A percentile compares a stretch with the other conserved stretches of the same genome.
Evolutionary conservation across 345 rosid species (phyloP).

Genomic region (Orychophragmus violaceus): DNA sequence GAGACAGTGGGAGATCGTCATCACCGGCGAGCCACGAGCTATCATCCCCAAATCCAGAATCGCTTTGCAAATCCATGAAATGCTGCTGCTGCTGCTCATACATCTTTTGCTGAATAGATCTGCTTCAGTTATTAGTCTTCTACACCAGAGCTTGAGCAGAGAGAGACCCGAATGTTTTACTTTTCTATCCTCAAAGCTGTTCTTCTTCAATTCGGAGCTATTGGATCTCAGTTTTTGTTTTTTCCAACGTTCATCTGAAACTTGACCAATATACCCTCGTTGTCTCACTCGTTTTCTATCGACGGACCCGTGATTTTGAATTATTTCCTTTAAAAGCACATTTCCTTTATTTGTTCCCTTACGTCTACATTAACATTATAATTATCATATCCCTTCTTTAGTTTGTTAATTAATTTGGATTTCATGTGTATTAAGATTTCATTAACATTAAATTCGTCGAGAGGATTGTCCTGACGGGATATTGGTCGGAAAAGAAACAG

Average conservation of each 20-base stretch:
- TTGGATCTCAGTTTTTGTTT: conserved; percentile 15
- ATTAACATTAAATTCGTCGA: background rate
- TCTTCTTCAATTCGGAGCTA: conserved; percentile 11
- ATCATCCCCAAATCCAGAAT: conserved; percentile 54
- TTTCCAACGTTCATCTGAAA: conserved; percentile 30
- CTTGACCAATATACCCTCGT: conserved; percentile 23
- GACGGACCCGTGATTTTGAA: background rate
- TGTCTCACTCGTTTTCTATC: background rate
- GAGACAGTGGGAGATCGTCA: conserved; percentile 37
- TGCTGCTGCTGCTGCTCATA: conserved; percentile 58
- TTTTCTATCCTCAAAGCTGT: background rate
- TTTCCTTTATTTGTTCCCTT: conserved; percentile 3
- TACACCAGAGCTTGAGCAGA: conserved; percentile 9
- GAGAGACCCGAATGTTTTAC: background rate
- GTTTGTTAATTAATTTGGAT: background rate
- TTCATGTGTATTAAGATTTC: background rate
- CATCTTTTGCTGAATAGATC: conserved; percentile 39
- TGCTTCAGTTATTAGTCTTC: conserved; percentile 24
- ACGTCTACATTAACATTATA: background rate
- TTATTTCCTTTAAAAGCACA: background rate
- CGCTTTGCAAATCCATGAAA: conserved; percentile 49
- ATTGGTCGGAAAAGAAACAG: background rate
- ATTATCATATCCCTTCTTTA: background rate
- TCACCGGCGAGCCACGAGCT: conserved; percentile 64
- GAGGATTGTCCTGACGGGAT: no score